Base-by-base conservation (phyloP, 2,329 filamentous ascomycete species). In the Lecanosticta acicola region DNA sequence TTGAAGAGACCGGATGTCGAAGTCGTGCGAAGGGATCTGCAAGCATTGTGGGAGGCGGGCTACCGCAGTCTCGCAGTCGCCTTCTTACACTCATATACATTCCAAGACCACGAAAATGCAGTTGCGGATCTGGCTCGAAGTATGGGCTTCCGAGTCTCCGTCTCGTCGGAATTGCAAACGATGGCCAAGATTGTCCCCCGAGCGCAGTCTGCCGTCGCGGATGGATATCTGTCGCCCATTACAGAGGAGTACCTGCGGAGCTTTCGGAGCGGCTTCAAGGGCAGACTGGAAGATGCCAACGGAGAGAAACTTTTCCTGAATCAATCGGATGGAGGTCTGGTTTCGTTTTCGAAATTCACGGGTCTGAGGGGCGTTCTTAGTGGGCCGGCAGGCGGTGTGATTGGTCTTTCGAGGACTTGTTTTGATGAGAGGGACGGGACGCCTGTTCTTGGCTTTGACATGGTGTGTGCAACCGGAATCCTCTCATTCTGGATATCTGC, bases 61-160 rank as follows among this genome's bases (percentile, higher is more conserved):
- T 83, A 91, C 57, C 75, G 77, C 50, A 91, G 86, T 61, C 82
- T 94, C 55, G 87, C 88, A 3, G 86, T 94, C 2, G 93, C 87
- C 57, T 70, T 95, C 48, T 87, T 94, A 80, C 89, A 94, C 61
- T 84, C 84, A 1, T 94, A 94, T 62, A 93, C 87, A 0, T 95
- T 87, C 59, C 87, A 45, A 32, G 41, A 85, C 41, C 89, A 94
- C 57, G 89, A 95, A 62, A 79, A 81, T 1, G 62, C 87, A 37
- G 74, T 94, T 5, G 87, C 87, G 9, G 76, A 73, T 50, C 69
- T 94, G 36, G 88, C 89, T 0, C 74, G 73, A 46, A 82, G 90
- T n/a, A 81, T 94, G 53, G 89, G 89, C 2, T 90, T 91, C 60
- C 87, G 94, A 63, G 81, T 94, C 50, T 89, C 84, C 45, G 72